Evolutionary conservation across 768 basidiomycete species (phyloP).

Genomic region (Gloeopeniophorella convolvens): DNA sequence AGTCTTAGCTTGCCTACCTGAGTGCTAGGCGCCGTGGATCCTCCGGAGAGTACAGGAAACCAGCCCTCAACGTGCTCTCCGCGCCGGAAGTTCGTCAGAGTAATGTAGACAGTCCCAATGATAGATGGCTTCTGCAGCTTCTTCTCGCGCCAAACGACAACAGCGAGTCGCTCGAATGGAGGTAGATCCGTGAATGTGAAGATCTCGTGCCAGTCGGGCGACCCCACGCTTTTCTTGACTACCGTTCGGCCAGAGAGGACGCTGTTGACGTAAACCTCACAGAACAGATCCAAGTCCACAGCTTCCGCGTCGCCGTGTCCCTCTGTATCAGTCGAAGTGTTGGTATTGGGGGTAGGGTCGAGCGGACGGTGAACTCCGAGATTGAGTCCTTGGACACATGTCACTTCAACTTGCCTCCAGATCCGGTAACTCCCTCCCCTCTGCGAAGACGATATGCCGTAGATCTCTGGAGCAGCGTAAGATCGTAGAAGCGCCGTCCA

Average conservation of each 20-base stretch:
- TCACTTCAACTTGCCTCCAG: constrained; percentile 78
- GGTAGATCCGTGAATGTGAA: constrained; percentile 73
- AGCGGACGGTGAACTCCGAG: constrained; percentile 47
- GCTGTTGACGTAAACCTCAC: constrained; percentile 70
- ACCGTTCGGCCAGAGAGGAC: constrained; percentile 68
- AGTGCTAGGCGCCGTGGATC: constrained; percentile 40
- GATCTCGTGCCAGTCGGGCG: constrained; percentile 77
- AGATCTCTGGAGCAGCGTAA: constrained; percentile 74
- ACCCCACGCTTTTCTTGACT: constrained; percentile 56
- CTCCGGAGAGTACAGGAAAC: constrained; percentile 65
- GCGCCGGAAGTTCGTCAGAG: constrained; percentile 64
- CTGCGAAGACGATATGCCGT: constrained; percentile 51
- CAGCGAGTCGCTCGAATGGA: constrained; percentile 64
- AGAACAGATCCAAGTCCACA: constrained; percentile 64
- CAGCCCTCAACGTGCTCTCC: constrained; percentile 76
- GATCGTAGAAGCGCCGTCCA: constrained; percentile 81
- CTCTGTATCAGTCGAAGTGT: constrained; percentile 10
- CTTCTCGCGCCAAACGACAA: constrained; percentile 67
- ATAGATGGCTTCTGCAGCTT: constrained; percentile 47
- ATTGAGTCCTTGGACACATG: constrained; percentile 67
- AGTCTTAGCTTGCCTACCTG: constrained; percentile 74
- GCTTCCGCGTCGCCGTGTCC: constrained; percentile 33
- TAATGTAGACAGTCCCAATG: constrained; percentile 58
- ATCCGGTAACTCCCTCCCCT: constrained; percentile 74
- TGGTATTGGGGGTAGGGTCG: constrained; percentile 26